Base-by-base conservation (phyloP, 2,329 filamentous ascomycete genomes). In the Elsinoe australis region DNA sequence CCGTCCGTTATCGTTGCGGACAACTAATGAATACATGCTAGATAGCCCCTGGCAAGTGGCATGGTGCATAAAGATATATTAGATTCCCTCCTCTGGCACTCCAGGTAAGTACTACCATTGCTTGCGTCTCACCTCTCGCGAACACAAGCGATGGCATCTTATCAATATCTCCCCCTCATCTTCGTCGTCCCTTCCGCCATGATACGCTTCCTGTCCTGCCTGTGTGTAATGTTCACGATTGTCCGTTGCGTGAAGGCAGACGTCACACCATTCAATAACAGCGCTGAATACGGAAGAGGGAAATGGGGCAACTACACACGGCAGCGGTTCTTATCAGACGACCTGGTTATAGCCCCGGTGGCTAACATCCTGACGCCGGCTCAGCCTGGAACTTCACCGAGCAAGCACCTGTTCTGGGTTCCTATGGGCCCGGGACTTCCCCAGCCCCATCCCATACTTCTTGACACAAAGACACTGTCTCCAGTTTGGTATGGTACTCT, bases 371-470 rank as follows among this genome's bases (percentile, higher is more conserved):
- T 44, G 39, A 24, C 28, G 28, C 26, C 39, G n/a, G 21, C 39
- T 15, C 39, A 32, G n/a, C 28, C 24, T 32, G 39, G 39, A 14
- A 15, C 28, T 12, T 44, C 39, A 10, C 39, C 39, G 10, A 44
- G 39, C 39, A 44, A 32, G 15, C 17, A 44, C 12, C 14, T 44
- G 46, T 61, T 63, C 52, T 49, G 62, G 34, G 60, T 59, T 1
- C 61, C 61, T 3, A 49, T 55, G 50, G 60, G 60, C 2, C 57
- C 52, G 52, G 52, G 52, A 18, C 53, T 62, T n/a, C 41, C 50
- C 7, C 53, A 55, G 18, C 57, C 61, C 4, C 58, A 58, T 17
- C 62, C 62, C 5, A 62, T 63, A 59, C 56, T 64, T 26, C 49
- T 64, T 17, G 59, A 64, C 36, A 35, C 47, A 2, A 44, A 51